Percentiles rank a stretch among this genome's conserved stretches.
phyloP scores from a whole-genome alignment of 192 early-diverging fungal species.

The Geranomyces variabilis region DNA sequence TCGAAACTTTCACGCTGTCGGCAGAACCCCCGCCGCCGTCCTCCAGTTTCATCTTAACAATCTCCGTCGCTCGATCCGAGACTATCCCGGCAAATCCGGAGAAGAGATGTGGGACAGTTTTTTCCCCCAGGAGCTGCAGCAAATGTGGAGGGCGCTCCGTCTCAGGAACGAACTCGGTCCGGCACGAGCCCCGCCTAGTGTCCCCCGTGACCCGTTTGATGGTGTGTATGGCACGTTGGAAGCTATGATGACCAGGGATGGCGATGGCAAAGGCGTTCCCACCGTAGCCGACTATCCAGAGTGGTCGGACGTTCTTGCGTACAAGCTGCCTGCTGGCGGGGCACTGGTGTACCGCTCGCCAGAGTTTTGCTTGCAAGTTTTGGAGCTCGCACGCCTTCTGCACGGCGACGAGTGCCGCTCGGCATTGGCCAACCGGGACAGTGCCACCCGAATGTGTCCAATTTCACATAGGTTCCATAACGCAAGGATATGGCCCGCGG shows the following conservation, averaged over 20 bases:
- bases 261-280: background rate
- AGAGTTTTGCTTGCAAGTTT: background rate
- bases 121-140: background rate
- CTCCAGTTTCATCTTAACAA: background rate
- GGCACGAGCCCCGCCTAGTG: background rate
- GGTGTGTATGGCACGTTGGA: slow-evolving; percentile 5
- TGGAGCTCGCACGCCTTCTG: background rate
- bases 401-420: slow-evolving; percentile 1
- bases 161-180: background rate
- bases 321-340: background rate
- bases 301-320: background rate
- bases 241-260: background rate
- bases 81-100: background rate
- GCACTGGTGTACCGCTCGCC: background rate
- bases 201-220: background rate
- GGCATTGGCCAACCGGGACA: background rate
- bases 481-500: background rate
- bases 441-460: background rate
- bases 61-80: background rate
- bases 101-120: background rate
- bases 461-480: background rate
- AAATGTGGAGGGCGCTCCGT: too few relatives aligned
- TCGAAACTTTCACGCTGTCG: background rate
- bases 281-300: background rate
- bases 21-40: background rate